Evolutionary conservation across 2,329 filamentous ascomycete species (phyloP).

Genomic region (Seiridium cupressi): DNA sequence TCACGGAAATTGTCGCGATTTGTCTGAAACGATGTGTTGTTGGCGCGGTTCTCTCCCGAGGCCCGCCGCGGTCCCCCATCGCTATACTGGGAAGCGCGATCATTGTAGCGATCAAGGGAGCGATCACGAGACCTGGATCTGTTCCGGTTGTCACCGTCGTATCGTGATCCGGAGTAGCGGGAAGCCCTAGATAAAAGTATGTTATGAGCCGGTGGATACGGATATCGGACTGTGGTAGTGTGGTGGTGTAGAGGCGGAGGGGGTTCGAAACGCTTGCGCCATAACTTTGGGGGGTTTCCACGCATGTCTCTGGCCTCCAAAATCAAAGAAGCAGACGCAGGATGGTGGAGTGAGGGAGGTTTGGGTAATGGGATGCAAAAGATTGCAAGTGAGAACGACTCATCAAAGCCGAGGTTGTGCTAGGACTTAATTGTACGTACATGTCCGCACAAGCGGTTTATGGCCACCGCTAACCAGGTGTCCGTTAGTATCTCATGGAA

Average conservation of each 20-base stretch:
- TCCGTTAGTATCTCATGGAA: background rate
- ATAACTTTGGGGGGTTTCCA: background rate
- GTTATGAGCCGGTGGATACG: slow-evolving; percentile 1
- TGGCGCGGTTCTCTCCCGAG: slow-evolving; percentile 55
- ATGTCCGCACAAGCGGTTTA: slow-evolving; percentile 1
- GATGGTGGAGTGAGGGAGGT: background rate
- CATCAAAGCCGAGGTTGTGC: background rate
- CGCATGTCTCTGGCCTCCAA: background rate
- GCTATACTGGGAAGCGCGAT: slow-evolving; percentile 52
- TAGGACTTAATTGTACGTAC: background rate
- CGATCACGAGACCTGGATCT: slow-evolving; percentile 68
- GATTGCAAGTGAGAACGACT: background rate
- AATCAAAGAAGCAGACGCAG: background rate
- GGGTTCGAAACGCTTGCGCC: background rate
- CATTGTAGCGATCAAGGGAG: slow-evolving; percentile 63
- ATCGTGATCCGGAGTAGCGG: slow-evolving; percentile 57
- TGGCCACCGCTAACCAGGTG: background rate
- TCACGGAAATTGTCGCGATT: slow-evolving; percentile 59
- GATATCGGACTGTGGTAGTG: background rate
- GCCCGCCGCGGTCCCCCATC: slow-evolving; percentile 70
- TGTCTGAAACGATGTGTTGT: slow-evolving; percentile 58
- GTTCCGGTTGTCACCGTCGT: slow-evolving; percentile 55
- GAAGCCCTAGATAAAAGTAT: slow-evolving; percentile 37
- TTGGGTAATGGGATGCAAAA: background rate
- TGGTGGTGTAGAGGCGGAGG: background rate